A percentile compares a stretch with the other conserved stretches of the same genome.
These are phyloP conservation scores for Paramecium sexaurelia DNA, from an alignment of 73 alveolate genomes.

Conservation along the genomic window DNA sequence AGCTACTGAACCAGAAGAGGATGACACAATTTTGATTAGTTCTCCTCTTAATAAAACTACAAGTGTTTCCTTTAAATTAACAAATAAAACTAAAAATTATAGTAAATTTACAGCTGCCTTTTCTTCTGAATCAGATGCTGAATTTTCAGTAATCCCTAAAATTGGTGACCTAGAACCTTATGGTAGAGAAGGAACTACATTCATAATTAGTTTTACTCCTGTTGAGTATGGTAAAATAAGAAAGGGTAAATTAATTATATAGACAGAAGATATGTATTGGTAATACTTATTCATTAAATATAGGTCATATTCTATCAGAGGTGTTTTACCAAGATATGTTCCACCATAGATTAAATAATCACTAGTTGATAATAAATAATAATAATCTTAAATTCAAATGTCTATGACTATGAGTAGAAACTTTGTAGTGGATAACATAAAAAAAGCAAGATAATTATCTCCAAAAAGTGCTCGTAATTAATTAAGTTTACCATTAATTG, in stretches of 20 bases:
- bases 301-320: conserved; percentile 64
- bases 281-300: background rate
- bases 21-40: conserved; percentile 93
- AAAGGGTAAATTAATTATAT: conserved; percentile 91
- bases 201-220: conserved; percentile 95
- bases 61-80: conserved; percentile 92
- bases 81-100: conserved; percentile 89
- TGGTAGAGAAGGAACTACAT: conserved; percentile 93
- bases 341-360: conserved; percentile 63
- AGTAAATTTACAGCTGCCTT: conserved; percentile 96
- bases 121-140: conserved; percentile 95
- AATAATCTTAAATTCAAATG: background rate
- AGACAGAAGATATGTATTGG: conserved; percentile 99
- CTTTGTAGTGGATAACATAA: conserved; percentile 39
- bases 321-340: conserved; percentile 60
- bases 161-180: conserved; percentile 93
- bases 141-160: conserved; percentile 94
- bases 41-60: conserved; percentile 92
- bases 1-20: conserved; percentile 97
- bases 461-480: background rate
- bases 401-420: conserved; percentile 1
- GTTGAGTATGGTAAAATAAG: conserved; percentile 97
- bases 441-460: conserved; percentile 34
- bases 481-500: conserved; percentile 29
- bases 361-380: conserved; percentile 54